phyloP scores from a whole-genome alignment of 257 asterid species.

The Capsicum baccatum region DNA sequence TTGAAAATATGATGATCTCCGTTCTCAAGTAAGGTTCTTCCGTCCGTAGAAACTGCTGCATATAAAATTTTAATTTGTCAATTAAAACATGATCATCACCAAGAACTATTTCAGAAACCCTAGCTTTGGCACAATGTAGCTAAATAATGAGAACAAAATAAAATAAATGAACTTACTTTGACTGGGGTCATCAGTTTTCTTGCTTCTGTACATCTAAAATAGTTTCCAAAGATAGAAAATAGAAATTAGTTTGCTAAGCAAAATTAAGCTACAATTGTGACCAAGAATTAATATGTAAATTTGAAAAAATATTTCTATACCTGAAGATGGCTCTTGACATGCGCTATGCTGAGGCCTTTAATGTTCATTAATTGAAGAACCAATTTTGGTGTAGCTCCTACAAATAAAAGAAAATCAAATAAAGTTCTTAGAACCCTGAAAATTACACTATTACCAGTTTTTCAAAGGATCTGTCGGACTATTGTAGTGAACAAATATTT shows the following conservation, averaged over 20 bases:
- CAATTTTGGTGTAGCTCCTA: slow-evolving; percentile 96
- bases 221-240: not conserved
- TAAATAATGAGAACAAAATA: not conserved
- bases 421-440: not conserved
- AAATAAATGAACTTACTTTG: slow-evolving; percentile 56
- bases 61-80: not conserved
- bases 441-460: not conserved
- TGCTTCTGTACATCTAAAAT: slow-evolving; percentile 90
- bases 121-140: slow-evolving; percentile 29
- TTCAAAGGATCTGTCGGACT: not conserved
- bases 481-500: not conserved
- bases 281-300: not conserved
- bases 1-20: slow-evolving; percentile 79
- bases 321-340: slow-evolving; percentile 99
- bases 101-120: slow-evolving; percentile 34
- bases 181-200: slow-evolving; percentile 89
- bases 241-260: not conserved
- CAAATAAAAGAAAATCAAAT: slow-evolving; percentile 24
- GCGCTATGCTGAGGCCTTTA: slow-evolving; percentile 95
- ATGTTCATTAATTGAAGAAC: slow-evolving; percentile 93
- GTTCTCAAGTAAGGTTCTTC: slow-evolving; percentile 63
- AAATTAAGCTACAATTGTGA: not conserved
- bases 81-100: not conserved
- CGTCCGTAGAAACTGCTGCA: slow-evolving; percentile 50
- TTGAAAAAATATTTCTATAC: slow-evolving; percentile 38